Conservation (phyloP, 805 yeast genomes). For the Monosporozyma unispora region DNA sequence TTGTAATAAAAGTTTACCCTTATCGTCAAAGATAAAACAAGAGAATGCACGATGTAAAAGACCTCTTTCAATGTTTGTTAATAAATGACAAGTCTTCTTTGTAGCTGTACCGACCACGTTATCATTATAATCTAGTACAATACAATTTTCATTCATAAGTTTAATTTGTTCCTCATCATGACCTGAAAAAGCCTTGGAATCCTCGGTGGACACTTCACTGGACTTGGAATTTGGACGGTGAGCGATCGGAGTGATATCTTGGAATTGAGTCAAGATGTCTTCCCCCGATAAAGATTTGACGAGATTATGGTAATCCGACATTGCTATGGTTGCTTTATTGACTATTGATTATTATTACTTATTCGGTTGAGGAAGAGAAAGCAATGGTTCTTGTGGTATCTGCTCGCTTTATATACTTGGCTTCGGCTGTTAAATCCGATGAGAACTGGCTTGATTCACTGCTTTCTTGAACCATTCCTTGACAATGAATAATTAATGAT, state of each 20-base stretch:
- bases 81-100: conserved; percentile 80
- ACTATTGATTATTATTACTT: too few relatives aligned
- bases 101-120: conserved; percentile 87
- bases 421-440: too few relatives aligned
- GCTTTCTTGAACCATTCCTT: too few relatives aligned
- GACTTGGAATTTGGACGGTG: conserved; percentile 49
- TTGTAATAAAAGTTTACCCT: conserved; percentile 72
- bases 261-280: conserved; percentile 49
- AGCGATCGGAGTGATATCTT: conserved; percentile 55
- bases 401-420: too few relatives aligned
- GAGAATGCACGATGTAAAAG: conserved; percentile 92
- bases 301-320: conserved; percentile 36
- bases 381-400: too few relatives aligned
- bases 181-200: conserved; percentile 53
- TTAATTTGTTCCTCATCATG: conserved; percentile 91
- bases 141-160: conserved; percentile 94
- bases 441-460: too few relatives aligned
- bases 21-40: conserved; percentile 80
- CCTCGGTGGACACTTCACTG: conserved; percentile 29
- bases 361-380: too few relatives aligned
- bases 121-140: conserved; percentile 84
- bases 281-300: conserved; percentile 43
- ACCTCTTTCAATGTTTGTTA: conserved; percentile 80
- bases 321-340: too few relatives aligned
- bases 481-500: too few relatives aligned